phyloP scores from a whole-genome alignment of 257 asterid genomes.

The Echites panduratus region DNA sequence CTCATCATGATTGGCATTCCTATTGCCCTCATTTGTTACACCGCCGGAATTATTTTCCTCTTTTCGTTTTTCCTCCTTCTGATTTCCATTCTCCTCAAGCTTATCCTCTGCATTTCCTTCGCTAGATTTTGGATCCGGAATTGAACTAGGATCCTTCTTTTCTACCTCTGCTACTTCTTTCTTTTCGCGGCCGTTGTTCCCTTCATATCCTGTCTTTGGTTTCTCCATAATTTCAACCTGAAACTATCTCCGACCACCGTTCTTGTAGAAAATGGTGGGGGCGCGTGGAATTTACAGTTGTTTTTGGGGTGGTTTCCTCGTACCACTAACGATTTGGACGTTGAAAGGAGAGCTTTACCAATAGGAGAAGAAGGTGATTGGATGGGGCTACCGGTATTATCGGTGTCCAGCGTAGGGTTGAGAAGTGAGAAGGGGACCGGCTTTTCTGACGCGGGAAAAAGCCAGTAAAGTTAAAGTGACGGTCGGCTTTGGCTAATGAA shows the following conservation, averaged over 20 bases:
- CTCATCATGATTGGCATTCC: conserved; percentile 21
- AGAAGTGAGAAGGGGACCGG: conserved; percentile 32
- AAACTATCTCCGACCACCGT: not conserved
- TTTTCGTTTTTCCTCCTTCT: conserved; percentile 24
- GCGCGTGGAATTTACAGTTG: conserved; percentile 29
- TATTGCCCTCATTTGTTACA: conserved; percentile 30
- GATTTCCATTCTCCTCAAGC: conserved; percentile 14
- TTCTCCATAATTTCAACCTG: conserved; percentile 34
- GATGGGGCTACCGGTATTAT: conserved; percentile 30
- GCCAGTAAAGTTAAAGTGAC: not conserved
- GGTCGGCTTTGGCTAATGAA: not conserved
- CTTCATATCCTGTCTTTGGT: conserved; percentile 29
- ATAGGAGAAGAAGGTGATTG: not conserved
- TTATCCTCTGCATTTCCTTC: conserved; percentile 15
- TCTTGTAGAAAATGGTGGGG: conserved; percentile 12
- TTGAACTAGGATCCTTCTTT: conserved; percentile 27
- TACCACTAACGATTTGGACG: conserved; percentile 7
- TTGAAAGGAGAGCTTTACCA: not conserved
- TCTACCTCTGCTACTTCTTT: conserved; percentile 29
- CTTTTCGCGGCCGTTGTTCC: conserved; percentile 19
- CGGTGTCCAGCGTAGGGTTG: conserved; percentile 17
- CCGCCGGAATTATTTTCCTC: conserved; percentile 7
- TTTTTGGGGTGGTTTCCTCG: conserved; percentile 7
- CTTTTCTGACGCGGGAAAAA: conserved; percentile 28
- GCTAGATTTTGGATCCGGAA: conserved; percentile 30